Evolutionary conservation across 1,284 basidiomycete genomes (phyloP), one percentile per base, ranked within the genome.

Genomic region (Boletus holoroseus): DNA sequence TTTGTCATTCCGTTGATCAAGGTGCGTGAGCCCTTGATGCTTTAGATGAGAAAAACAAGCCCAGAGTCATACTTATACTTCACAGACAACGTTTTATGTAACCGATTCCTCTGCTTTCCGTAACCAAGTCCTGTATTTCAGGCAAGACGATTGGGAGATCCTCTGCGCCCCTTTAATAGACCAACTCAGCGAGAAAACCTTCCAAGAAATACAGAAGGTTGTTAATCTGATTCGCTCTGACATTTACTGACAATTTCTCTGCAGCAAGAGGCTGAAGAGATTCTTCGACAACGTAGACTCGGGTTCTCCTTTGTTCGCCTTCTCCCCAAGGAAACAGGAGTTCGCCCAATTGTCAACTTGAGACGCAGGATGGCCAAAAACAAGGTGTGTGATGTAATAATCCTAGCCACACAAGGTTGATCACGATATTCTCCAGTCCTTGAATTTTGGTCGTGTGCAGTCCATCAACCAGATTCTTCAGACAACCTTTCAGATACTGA

Each of bases 271-370:
- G 83, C 81, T 0, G 71, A 76, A 46, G 81, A 82, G 55, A 75
- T 89, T 28, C 67, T 88, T 12, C 75, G 79, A 26, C 81, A 84
- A 55, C 78, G 88, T 3, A 82, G 71, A 55, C 74, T 94, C 2
- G 90, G 90, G 0, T 91, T 86, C 63, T 91, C 92, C 0, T 89
- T 88, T 55, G 85, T 98, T 7, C 81, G 96, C 2, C 74, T 99
- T 1, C 72, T 98, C 24, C 96, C 95, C 0, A 99, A 99, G 68
- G 93, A 94, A 49, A 90, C 81, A 3, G 94, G 95, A 0, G 91
- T 98, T 4, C 78, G 96, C 28, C 94, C 94, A 0, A 96, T 99
- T 53, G 90, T 97, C 31, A 99, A 99, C 64, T 72, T 99, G 31
- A 81, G 86, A 12, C 77, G 87, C 28, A 83, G 83, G 55, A 77